These are phyloP conservation scores for Serendipita sp. DNA, from an alignment of 1,284 basidiomycete genomes.

Conservation along the genomic window DNA sequence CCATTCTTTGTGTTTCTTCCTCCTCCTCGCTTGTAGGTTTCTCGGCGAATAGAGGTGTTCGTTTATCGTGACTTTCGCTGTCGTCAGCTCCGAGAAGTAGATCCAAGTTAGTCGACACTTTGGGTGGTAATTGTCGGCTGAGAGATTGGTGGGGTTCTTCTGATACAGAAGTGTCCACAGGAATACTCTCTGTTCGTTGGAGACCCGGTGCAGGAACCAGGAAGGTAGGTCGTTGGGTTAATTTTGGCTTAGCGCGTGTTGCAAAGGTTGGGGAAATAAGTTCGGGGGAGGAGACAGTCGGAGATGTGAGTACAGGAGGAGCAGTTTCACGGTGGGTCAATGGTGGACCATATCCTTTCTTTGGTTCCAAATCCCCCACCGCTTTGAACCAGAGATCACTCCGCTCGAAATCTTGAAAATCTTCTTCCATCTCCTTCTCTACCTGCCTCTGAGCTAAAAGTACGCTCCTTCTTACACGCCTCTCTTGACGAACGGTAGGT, in stretches of 20 bases:
- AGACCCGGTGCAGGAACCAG: slow-evolving; percentile 6
- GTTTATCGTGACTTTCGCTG: slow-evolving; percentile 32
- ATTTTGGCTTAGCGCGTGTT: background rate
- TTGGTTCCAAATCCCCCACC: slow-evolving; percentile 51
- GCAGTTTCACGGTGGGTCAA: slow-evolving; percentile 10
- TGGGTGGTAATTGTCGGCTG: background rate
- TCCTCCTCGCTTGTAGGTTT: slow-evolving; percentile 41
- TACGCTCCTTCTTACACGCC: slow-evolving; percentile 58
- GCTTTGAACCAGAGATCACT: slow-evolving; percentile 88
- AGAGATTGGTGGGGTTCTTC: background rate
- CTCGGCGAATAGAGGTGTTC: slow-evolving; percentile 66
- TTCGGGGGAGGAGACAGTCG: slow-evolving; percentile 11
- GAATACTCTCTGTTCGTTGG: background rate
- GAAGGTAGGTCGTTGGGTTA: background rate
- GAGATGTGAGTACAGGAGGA: slow-evolving; percentile 2
- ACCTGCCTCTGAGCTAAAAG: slow-evolving; percentile 75
- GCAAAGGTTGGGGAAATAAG: slow-evolving; percentile 9
- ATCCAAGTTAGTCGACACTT: slow-evolving; percentile 45
- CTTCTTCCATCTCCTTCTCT: slow-evolving; percentile 79
- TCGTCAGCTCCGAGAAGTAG: slow-evolving; percentile 50
- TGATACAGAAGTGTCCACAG: background rate
- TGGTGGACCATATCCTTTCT: slow-evolving; percentile 18
- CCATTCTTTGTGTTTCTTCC: slow-evolving; percentile 67
- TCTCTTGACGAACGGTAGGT: slow-evolving; percentile 33
- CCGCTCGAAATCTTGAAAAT: slow-evolving; percentile 75